These are phyloP conservation scores for Fonsecaea pedrosoi DNA, from an alignment of 2,329 filamentous ascomycete species.

Conservation along the genomic window DNA sequence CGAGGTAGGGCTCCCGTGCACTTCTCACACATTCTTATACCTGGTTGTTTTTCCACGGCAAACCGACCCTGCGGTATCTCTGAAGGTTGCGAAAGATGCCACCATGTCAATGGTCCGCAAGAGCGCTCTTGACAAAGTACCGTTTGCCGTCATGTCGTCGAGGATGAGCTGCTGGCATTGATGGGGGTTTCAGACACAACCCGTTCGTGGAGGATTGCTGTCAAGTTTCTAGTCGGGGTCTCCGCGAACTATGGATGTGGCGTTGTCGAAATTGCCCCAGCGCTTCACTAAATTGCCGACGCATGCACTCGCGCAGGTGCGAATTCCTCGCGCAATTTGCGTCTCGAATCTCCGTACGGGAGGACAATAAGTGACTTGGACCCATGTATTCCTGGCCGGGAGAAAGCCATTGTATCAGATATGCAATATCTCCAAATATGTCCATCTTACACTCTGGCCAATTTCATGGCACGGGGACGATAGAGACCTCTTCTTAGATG, in stretches of 20 bases:
- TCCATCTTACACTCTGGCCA: not conserved
- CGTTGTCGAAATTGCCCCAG: not conserved
- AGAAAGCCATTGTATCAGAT: not conserved
- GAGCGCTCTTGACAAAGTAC: not conserved
- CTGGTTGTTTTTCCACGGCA: not conserved
- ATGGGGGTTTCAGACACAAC: not conserved
- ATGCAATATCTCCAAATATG: not conserved
- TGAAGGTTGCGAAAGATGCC: not conserved
- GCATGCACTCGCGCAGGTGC: not conserved
- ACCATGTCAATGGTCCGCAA: not conserved
- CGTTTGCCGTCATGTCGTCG: not conserved
- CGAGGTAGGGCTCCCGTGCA: not conserved
- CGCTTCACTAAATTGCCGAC: no score
- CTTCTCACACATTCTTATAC: not conserved
- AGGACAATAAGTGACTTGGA: not conserved
- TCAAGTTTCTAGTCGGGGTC: not conserved
- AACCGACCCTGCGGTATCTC: not conserved
- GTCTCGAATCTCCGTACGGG: not conserved
- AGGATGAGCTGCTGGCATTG: not conserved
- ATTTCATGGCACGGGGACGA: not conserved
- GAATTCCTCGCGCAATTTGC: not conserved
- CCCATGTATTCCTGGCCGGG: not conserved
- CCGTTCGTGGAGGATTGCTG: not conserved
- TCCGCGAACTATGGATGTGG: not conserved
- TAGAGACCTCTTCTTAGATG: not conserved